Evolutionary conservation across 805 yeast species (phyloP).

Genomic region (Saccharomycopsis sp.): DNA sequence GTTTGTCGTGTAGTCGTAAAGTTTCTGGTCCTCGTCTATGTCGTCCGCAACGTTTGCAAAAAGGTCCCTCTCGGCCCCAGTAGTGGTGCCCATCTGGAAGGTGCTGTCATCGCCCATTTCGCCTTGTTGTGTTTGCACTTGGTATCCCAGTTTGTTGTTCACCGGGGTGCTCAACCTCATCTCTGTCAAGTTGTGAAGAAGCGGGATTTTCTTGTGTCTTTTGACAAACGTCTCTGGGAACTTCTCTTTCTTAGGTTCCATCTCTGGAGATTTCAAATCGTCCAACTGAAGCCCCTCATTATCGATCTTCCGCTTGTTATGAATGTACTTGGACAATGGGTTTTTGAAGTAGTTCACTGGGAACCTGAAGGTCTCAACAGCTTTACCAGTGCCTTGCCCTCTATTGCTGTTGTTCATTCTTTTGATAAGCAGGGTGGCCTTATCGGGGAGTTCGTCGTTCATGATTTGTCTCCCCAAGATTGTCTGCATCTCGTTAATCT

Average conservation of each 20-base stretch:
- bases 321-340: background rate
- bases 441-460: slow-evolving; percentile 6
- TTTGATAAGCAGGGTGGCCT: background rate
- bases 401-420: background rate
- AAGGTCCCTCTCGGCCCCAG: no score
- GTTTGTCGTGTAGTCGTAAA: no score
- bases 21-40: no score
- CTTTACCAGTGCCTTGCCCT: background rate
- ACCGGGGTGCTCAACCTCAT: slow-evolving; percentile 16
- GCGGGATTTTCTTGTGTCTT: background rate
- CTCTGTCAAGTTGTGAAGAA: slow-evolving; percentile 18
- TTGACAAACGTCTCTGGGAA: background rate
- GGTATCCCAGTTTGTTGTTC: no score
- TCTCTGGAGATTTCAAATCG: no score
- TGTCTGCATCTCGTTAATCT: slow-evolving; percentile 12
- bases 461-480: slow-evolving; percentile 14
- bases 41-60: no score
- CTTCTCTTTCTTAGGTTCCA: background rate
- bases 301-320: background rate
- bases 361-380: no score
- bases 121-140: no score
- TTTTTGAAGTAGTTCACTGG: no score
- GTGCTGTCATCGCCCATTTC: no score
- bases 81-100: no score
- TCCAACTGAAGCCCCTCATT: background rate